A percentile compares a stretch with the other conserved stretches of the same genome.
phyloP scores from a whole-genome alignment of 2,329 filamentous ascomycete genomes.

The Colletotrichum godetiae region DNA sequence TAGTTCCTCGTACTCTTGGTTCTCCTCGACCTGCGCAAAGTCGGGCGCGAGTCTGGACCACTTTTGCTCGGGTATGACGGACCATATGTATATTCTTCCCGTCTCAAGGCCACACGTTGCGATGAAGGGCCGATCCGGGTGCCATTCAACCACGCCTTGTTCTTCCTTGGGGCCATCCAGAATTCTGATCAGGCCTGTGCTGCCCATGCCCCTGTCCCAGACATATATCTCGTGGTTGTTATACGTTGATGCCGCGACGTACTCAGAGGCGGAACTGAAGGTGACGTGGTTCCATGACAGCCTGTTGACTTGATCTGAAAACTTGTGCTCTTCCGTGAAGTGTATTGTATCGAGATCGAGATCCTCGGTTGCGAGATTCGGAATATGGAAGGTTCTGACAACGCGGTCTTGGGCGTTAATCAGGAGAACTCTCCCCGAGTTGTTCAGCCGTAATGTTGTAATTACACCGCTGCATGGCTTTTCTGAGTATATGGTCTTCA shows the following conservation, averaged over 20 bases:
- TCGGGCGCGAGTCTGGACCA: constrained; percentile 98
- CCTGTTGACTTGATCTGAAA: constrained; percentile 96
- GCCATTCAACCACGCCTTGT: constrained; percentile 96
- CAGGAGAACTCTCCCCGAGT: constrained; percentile 86
- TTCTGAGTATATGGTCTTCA: constrained; percentile 87
- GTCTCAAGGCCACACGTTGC: constrained; percentile 94
- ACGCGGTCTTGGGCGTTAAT: constrained; percentile 96
- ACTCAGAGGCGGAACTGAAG: constrained; percentile 93
- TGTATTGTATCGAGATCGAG: constrained; percentile 88
- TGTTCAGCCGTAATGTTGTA: constrained; percentile 85
- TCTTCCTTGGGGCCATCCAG: constrained; percentile 97
- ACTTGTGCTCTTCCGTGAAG: constrained; percentile 95
- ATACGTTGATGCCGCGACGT: constrained; percentile 94
- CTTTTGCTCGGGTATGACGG: constrained; percentile 91
- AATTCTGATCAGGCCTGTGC: constrained; percentile 83
- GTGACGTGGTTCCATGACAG: constrained; percentile 97
- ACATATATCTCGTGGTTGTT: constrained; percentile 99
- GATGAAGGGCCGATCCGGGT: constrained; percentile 86
- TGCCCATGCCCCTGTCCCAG: constrained; percentile 94
- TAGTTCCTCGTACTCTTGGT: constrained; percentile 93
- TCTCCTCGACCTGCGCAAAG: constrained; percentile 97
- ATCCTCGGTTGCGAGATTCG: constrained; percentile 76
- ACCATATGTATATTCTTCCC: constrained; percentile 95
- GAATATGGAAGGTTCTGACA: constrained; percentile 91
- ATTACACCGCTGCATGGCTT: constrained; percentile 90